Evolutionary conservation across 2,329 filamentous ascomycete species (phyloP).

Genomic region (Tolypocladium album): DNA sequence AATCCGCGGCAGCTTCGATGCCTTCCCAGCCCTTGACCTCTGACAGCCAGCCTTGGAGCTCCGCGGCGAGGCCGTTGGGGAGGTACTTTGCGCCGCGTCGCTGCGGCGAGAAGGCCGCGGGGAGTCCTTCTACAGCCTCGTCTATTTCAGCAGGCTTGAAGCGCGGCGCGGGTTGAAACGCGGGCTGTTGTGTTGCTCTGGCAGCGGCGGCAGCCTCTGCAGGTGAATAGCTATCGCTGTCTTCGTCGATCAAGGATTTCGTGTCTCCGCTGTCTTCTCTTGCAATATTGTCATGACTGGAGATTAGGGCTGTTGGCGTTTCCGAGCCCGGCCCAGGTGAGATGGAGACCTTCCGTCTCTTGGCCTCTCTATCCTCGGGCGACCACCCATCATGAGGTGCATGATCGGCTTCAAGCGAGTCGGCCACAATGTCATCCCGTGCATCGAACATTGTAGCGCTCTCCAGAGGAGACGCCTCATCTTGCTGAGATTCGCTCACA

Average conservation of each 20-base stretch:
- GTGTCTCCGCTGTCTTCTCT: not conserved
- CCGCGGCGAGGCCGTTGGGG: conserved; percentile 24
- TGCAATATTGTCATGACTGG: not conserved
- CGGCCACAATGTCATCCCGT: not conserved
- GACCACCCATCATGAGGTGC: not conserved
- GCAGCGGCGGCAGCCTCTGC: not conserved
- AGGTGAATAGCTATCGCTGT: not conserved
- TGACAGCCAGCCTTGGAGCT: conserved; percentile 29
- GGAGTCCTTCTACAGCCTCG: conserved; percentile 9
- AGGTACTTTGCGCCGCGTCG: conserved; percentile 23
- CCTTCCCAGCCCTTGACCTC: conserved; percentile 25
- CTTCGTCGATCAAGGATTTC: not conserved
- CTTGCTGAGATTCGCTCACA: not conserved
- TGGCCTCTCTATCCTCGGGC: conserved; percentile 6
- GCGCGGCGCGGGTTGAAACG: conserved; percentile 26
- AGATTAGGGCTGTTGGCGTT: not conserved
- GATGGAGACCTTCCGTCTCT: conserved; percentile 7
- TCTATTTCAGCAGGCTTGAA: conserved; percentile 23
- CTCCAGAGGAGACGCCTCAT: not conserved
- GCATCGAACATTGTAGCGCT: not conserved
- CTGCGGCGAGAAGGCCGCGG: conserved; percentile 24
- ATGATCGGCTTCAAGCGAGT: not conserved
- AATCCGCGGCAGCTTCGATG: conserved; percentile 1
- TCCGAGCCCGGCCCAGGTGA: conserved; percentile 12
- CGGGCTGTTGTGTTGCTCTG: conserved; percentile 19